Base-by-base conservation (phyloP, 2,329 filamentous ascomycete species). In the Davidsoniella neocaledoniae region DNA sequence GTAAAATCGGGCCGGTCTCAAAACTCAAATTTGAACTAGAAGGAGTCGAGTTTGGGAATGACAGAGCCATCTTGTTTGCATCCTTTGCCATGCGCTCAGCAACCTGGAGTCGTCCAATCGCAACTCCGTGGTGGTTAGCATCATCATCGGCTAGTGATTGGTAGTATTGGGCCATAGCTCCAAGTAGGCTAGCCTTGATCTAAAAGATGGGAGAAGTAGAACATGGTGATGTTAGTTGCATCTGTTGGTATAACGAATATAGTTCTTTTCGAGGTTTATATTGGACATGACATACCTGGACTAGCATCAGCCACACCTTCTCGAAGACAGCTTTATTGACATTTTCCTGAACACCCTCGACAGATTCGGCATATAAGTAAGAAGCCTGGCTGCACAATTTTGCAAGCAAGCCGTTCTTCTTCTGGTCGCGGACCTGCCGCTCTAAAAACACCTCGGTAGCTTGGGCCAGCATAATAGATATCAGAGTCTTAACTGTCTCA, bases 381-480 rank as follows among this genome's bases (percentile, higher is more conserved):
- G 83, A 83, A 2, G 90, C 85, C 60, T 98, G 91, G 50, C 87
- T 86, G 12, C 91, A 86, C 50, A 98, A 70, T 64, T 98, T 98
- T 3, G 91, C 93, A 55, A 98, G 68, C 55, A 98, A 70, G 5
- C 83, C 90, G 25, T 86, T 77, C 66, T 96, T 98, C 68, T 96
- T 98, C 55, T 83, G 79, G 62, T 96, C 91, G 12, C 81, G 74
- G 55, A 94, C 79, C 65, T 96, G 91, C 67, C 95, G 96, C 67
- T 98, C 93, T 26, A 98, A 70, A 58, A 98, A 98, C 2, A 96
- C 86, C 63, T 98, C 91, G 63, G 98, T 93, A 3, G 84, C 90
- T 64, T 98, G 91, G 1, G 90, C 93, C 50, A 98, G 76, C 74
- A 86, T 96, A 53, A 98, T 78, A 47, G 81, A 77, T 61, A 98